Conservation (phyloP, 148 eudicot genomes). For the Fallopia convolvulus region DNA sequence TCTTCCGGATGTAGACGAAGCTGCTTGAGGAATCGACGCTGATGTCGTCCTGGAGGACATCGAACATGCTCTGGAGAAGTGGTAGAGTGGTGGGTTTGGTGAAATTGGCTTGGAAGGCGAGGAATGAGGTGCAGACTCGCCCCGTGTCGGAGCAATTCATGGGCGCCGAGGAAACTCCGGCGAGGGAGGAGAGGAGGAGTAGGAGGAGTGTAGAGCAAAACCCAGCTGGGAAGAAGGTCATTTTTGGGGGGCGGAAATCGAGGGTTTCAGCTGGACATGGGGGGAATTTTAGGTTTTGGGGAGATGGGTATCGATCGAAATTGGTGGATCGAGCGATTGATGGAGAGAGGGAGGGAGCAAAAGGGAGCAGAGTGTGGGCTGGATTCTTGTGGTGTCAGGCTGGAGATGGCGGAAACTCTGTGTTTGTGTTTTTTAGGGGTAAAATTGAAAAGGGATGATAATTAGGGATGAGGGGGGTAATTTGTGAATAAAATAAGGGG, state of each 20-base stretch:
- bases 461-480: neutral
- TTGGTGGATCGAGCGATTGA: neutral
- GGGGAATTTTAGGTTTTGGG: neutral
- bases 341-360: constrained; percentile 7
- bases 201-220: neutral
- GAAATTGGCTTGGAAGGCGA: constrained; percentile 51
- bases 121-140: constrained; percentile 69
- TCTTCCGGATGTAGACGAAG: constrained; percentile 57
- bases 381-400: constrained; percentile 11
- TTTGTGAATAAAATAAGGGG: neutral
- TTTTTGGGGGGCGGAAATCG: neutral
- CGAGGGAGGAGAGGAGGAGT: neutral
- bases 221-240: neutral
- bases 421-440: neutral
- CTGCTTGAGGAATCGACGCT: constrained; percentile 35
- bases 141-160: constrained; percentile 64
- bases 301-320: neutral
- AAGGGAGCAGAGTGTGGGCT: constrained; percentile 9
- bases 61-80: constrained; percentile 77
- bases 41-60: constrained; percentile 55
- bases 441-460: neutral
- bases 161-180: constrained; percentile 29
- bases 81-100: constrained; percentile 37
- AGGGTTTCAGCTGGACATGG: neutral
- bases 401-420: neutral